These are phyloP conservation scores for Alternaria ventricosa DNA, from an alignment of 2,329 filamentous ascomycete genomes.

Conservation along the genomic window DNA sequence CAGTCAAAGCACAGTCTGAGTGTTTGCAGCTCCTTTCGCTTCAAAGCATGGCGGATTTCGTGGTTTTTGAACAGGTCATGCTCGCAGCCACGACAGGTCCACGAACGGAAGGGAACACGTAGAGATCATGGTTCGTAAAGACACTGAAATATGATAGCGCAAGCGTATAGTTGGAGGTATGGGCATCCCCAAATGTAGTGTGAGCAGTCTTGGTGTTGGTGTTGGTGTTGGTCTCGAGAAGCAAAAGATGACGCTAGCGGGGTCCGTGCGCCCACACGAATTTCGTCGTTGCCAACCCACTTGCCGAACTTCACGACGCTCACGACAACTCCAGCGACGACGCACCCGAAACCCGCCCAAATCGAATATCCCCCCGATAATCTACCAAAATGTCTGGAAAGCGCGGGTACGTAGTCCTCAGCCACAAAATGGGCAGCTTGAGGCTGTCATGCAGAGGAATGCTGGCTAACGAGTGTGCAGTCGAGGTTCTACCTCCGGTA, in stretches of 20 bases:
- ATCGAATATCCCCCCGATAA: constrained; percentile 17
- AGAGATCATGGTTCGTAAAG: neutral
- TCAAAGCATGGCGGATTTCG: neutral
- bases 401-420: constrained; percentile 16
- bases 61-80: neutral
- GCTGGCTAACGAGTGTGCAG: constrained; percentile 50
- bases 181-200: no score
- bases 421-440: neutral
- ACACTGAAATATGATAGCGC: neutral
- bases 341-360: constrained; percentile 21
- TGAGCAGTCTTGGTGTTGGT: neutral
- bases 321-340: constrained; percentile 20
- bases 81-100: neutral
- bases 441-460: neutral
- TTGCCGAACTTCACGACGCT: constrained; percentile 13
- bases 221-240: neutral
- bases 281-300: constrained; percentile 7
- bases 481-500: constrained; percentile 90
- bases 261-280: neutral
- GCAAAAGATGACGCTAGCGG: neutral
- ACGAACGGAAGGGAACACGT: neutral
- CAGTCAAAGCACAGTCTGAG: neutral
- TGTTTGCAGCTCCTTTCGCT: neutral
- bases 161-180: neutral
- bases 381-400: constrained; percentile 22